Percentiles rank a stretch among this genome's conserved stretches.
Conservation (phyloP, 768 basidiomycete genomes). For the Hemileccinum rubropunctum region DNA sequence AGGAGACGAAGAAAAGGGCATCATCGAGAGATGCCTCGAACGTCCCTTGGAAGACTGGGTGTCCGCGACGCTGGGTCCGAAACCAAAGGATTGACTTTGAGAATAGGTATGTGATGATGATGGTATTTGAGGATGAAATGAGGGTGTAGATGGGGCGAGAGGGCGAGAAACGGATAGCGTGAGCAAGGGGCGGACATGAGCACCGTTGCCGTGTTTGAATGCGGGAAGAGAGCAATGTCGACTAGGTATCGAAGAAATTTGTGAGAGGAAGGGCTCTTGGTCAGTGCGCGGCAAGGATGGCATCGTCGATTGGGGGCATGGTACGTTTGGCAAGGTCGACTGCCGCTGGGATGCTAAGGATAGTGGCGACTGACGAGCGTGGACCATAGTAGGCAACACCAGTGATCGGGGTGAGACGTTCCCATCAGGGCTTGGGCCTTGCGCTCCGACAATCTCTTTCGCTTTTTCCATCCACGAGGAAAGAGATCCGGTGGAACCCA, state of each 20-base stretch:
- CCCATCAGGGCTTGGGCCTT: neutral
- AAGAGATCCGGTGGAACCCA: constrained; percentile 6
- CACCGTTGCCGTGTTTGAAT: constrained; percentile 5
- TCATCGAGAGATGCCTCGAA: constrained; percentile 20
- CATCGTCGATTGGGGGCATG: constrained; percentile 13
- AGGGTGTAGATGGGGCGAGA: neutral
- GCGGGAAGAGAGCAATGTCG: constrained; percentile 27
- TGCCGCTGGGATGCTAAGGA: neutral
- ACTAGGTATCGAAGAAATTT: neutral
- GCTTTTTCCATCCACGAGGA: constrained; percentile 5
- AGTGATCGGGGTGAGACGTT: constrained; percentile 2
- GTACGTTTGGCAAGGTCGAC: neutral
- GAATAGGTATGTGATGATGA: constrained; percentile 6
- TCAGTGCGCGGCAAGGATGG: neutral
- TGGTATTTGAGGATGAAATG: constrained; percentile 5
- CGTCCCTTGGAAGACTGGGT: neutral
- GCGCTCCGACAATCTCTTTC: neutral
- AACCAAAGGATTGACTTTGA: neutral
- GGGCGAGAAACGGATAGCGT: constrained; percentile 4
- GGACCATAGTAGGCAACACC: constrained; percentile 8
- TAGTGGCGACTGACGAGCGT: constrained; percentile 5
- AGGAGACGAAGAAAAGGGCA: constrained; percentile 12
- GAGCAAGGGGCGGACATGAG: constrained; percentile 1
- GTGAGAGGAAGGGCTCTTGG: neutral
- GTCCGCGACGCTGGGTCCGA: neutral